phyloP scores from a whole-genome alignment of 345 rosid species.

The Anacardium occidentale region DNA sequence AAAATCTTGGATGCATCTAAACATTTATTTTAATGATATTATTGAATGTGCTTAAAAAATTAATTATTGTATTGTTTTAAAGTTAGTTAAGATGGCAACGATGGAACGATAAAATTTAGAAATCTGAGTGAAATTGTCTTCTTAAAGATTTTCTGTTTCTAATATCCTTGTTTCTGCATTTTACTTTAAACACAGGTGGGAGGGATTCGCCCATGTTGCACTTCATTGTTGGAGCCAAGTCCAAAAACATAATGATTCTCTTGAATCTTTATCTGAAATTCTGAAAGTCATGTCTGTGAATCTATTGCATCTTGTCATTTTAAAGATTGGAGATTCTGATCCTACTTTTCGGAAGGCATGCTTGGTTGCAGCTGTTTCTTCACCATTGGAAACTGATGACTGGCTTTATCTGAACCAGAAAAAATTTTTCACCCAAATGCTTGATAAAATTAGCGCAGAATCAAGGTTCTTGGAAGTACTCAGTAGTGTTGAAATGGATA shows the following conservation, averaged over 20 bases:
- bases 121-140: neutral
- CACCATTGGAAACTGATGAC: constrained; percentile 17
- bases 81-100: neutral
- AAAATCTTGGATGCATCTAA: neutral
- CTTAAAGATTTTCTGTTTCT: neutral
- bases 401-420: constrained; percentile 44
- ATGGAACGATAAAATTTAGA: neutral
- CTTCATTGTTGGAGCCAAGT: constrained; percentile 39
- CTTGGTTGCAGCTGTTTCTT: constrained; percentile 39
- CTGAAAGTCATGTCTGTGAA: constrained; percentile 27
- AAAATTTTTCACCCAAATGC: constrained; percentile 31
- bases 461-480: constrained; percentile 35
- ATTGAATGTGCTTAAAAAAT: neutral
- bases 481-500: constrained; percentile 29
- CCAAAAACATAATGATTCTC: constrained; percentile 11
- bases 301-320: constrained; percentile 44
- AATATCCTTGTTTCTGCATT: neutral
- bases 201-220: constrained; percentile 54
- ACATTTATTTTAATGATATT: neutral
- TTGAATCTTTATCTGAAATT: constrained; percentile 27
- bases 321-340: constrained; percentile 36
- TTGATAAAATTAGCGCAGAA: constrained; percentile 31
- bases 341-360: constrained; percentile 53
- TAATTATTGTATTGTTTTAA: neutral
- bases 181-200: constrained; percentile 46